A percentile compares a stretch with the other conserved stretches of the same genome.
Evolutionary conservation across 2,329 filamentous ascomycete genomes (phyloP).

Genomic region (Aspergillus vadensis): DNA sequence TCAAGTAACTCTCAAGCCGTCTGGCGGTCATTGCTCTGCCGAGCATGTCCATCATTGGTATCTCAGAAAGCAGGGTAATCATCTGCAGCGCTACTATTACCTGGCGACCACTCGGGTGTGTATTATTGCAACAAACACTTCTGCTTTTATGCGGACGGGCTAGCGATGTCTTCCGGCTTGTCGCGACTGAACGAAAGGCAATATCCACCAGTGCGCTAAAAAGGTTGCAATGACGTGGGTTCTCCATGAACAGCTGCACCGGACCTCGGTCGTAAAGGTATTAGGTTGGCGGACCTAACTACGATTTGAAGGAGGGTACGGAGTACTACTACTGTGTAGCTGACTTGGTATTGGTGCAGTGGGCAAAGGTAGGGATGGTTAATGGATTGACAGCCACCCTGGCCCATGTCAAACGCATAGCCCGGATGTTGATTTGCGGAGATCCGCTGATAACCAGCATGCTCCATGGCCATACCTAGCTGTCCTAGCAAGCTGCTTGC

Average conservation of each 20-base stretch:
- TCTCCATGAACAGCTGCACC: slow-evolving; percentile 1
- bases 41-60: slow-evolving; percentile 2
- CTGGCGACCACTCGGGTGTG: not conserved
- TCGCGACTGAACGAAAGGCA: not conserved
- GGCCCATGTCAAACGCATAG: not conserved
- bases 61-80: not conserved
- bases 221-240: slow-evolving; percentile 3
- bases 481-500: not conserved
- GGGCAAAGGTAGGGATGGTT: not conserved
- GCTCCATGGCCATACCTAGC: not conserved
- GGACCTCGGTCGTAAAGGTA: slow-evolving; percentile 12
- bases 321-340: not conserved
- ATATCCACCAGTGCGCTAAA: not conserved
- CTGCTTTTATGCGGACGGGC: not conserved
- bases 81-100: not conserved
- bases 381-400: not conserved
- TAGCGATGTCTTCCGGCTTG: not conserved
- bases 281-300: not conserved
- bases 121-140: not conserved
- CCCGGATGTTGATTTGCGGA: slow-evolving; percentile 4
- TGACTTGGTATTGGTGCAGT: not conserved
- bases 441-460: slow-evolving; percentile 3
- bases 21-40: slow-evolving; percentile 12
- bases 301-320: not conserved
- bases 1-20: slow-evolving; percentile 9